Base-by-base conservation (phyloP, 2,329 filamentous ascomycete genomes). In the Aspergillus sojae region DNA sequence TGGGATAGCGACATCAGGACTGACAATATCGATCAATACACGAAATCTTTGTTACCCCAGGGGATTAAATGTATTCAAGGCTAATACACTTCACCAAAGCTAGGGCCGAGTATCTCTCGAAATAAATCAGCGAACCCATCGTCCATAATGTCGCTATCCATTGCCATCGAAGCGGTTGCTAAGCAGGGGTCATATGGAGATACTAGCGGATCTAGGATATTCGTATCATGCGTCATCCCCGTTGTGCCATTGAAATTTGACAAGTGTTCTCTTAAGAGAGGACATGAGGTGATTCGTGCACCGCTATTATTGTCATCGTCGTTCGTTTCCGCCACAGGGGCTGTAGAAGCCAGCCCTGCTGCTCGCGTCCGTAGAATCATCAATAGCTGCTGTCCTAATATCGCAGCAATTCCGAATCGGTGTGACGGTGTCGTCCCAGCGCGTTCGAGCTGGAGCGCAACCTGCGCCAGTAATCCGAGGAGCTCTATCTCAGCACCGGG, bases 361-460 rank as follows among this genome's bases (percentile, higher is more conserved):
- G 73, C 66, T 61, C 68, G 57, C 36, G 72, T 56, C 62, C 68
- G 68, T 1, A 75, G 36, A 14, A 75, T 72, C 58, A 69, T 68
- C 53, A 71, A 62, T 0, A 75, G 62, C 61, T 75, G 73, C 46
- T 74, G 69, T 11, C 73, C 73, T 32, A 75, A 62, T 4, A 75
- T 58, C 4, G 72, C 72, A 0, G 73, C 73, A 34, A 75, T 73
- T 1, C 73, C 73, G 56, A 72, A 71, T 6, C 73, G 67, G 64
- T 73, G 72, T 1, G 67, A 57, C 2, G 73, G 73, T 3, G 71
- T 75, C 1, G 68, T 70, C 0, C 73, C 74, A 10, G 73, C 72
- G 19, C 60, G 61, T 54, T 74, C 61, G 2, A 75, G 63, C 50
- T 73, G 70, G 19, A 74, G 28, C 1, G 71, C 70, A 19, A 75